A percentile compares a stretch with the other conserved stretches of the same genome.
Conservation (phyloP, 106 monocot species). For the Dioscorea zingiberensis region DNA sequence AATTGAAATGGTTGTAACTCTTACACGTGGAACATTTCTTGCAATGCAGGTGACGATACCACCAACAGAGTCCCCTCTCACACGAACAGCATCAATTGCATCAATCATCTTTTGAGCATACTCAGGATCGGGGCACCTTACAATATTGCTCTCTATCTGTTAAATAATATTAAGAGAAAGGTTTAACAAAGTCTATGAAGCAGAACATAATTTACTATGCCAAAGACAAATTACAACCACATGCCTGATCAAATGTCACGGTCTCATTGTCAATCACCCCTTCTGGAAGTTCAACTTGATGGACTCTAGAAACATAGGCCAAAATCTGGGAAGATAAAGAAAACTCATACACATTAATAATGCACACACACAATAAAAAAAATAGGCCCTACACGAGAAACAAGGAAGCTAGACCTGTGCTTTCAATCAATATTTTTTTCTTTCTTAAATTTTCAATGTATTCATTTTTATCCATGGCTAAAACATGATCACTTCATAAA, state of each 20-base stretch:
- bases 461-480: no score
- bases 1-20: neutral
- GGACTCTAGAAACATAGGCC: slow-evolving; percentile 96
- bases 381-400: no score
- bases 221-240: neutral
- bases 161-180: neutral
- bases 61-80: slow-evolving; percentile 92
- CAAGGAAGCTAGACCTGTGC: no score
- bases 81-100: slow-evolving; percentile 84
- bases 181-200: no score
- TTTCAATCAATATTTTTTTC: no score
- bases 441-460: no score
- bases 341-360: neutral
- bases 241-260: slow-evolving; percentile 75
- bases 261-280: slow-evolving; percentile 72
- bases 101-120: slow-evolving; percentile 96
- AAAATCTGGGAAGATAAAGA: slow-evolving; percentile 47
- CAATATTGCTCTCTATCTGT: slow-evolving; percentile 96
- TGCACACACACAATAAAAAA: no score
- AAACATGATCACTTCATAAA: no score
- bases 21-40: slow-evolving; percentile 94
- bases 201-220: no score
- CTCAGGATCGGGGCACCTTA: slow-evolving; percentile 93
- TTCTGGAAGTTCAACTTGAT: slow-evolving; percentile 88
- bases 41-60: slow-evolving; percentile 94